phyloP scores from a whole-genome alignment of 1,284 basidiomycete species.

The Leccinum pachyderme region DNA sequence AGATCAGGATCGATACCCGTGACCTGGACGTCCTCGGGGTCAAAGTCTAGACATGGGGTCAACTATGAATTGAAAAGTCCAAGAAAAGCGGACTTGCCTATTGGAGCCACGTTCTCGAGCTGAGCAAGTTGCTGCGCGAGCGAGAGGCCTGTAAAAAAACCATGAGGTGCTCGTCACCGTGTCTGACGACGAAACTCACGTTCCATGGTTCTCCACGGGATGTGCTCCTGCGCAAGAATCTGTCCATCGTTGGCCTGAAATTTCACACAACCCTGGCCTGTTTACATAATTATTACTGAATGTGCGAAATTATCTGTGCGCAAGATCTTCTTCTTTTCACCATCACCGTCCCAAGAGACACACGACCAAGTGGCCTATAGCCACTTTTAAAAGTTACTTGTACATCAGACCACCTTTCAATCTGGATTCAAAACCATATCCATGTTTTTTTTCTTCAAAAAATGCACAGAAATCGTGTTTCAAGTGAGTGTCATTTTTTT shows the following conservation, averaged over 20 bases:
- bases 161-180: conserved; percentile 5
- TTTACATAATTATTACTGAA: conserved; percentile 36
- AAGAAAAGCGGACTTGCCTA: conserved; percentile 43
- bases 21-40: conserved; percentile 66
- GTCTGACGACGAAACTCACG: conserved; percentile 25
- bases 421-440: conserved; percentile 48
- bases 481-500: conserved; percentile 38
- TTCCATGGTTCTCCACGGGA: conserved; percentile 24
- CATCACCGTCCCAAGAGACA: conserved; percentile 35
- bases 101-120: conserved; percentile 68
- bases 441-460: conserved; percentile 47
- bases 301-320: conserved; percentile 21
- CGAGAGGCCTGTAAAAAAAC: conserved; percentile 47
- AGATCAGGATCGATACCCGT: conserved; percentile 31
- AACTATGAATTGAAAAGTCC: conserved; percentile 4
- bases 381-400: conserved; percentile 22
- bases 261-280: conserved; percentile 11
- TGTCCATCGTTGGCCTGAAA: background rate
- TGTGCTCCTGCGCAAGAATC: background rate
- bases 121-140: conserved; percentile 82
- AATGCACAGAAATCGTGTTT: conserved; percentile 52
- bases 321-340: conserved; percentile 25
- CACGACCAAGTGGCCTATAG: conserved; percentile 32
- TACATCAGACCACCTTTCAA: conserved; percentile 30
- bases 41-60: conserved; percentile 48